phyloP scores from a whole-genome alignment of 2,329 filamentous ascomycete genomes.

The Chaetomium strumarium region DNA sequence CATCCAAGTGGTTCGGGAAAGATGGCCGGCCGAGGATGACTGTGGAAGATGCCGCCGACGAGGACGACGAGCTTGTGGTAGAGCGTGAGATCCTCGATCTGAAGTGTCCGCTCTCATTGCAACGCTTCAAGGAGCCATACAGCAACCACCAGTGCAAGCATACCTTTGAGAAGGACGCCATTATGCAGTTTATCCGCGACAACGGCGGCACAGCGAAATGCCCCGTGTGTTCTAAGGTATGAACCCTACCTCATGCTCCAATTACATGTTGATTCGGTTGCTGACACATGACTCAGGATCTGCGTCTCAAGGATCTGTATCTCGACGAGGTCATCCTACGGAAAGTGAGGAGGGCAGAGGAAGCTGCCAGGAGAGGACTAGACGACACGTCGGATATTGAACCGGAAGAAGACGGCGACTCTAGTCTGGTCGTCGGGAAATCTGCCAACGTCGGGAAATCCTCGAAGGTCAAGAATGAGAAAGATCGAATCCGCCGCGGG shows the following conservation, averaged over 20 bases:
- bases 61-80: slow-evolving; percentile 62
- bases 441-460: slow-evolving; percentile 18
- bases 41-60: slow-evolving; percentile 35
- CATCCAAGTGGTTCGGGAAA: slow-evolving; percentile 48
- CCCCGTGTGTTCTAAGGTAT: slow-evolving; percentile 59
- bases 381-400: slow-evolving; percentile 37
- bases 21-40: slow-evolving; percentile 37
- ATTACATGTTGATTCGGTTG: not conserved
- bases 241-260: slow-evolving; percentile 11
- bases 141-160: slow-evolving; percentile 64
- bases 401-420: slow-evolving; percentile 31
- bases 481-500: slow-evolving; percentile 7
- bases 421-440: slow-evolving; percentile 20
- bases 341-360: slow-evolving; percentile 50
- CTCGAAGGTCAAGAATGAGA: slow-evolving; percentile 26
- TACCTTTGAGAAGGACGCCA: slow-evolving; percentile 61
- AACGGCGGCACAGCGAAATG: slow-evolving; percentile 43
- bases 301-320: slow-evolving; percentile 48
- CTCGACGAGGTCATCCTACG: slow-evolving; percentile 52
- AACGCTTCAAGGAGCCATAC: slow-evolving; percentile 58
- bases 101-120: slow-evolving; percentile 64
- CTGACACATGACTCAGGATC: slow-evolving; percentile 33
- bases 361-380: slow-evolving; percentile 38
- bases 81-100: slow-evolving; percentile 57
- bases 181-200: slow-evolving; percentile 47